Percentiles rank a stretch among this genome's conserved stretches.
phyloP scores from a whole-genome alignment of 192 early-diverging fungal genomes.

The Coemansia brasiliensis region DNA sequence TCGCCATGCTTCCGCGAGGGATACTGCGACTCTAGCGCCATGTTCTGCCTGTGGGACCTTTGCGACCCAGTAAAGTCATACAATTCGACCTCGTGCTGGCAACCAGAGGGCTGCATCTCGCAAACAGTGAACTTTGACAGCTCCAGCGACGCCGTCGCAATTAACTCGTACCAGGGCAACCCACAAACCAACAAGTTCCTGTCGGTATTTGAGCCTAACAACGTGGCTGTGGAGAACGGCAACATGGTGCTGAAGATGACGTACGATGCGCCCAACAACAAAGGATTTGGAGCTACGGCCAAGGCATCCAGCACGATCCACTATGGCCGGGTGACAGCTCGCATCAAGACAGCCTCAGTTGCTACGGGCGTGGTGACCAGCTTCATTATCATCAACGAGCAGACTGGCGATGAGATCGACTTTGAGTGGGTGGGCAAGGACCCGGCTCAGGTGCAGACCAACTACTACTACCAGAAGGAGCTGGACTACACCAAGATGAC shows the following conservation, averaged over 20 bases:
- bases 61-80: constrained; percentile 51
- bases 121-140: constrained; percentile 37
- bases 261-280: constrained; percentile 45
- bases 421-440: constrained; percentile 66
- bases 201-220: constrained; percentile 45
- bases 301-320: constrained; percentile 49
- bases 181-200: constrained; percentile 48
- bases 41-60: constrained; percentile 48
- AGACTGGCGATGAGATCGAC: constrained; percentile 67
- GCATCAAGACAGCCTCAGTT: constrained; percentile 57
- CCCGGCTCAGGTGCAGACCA: constrained; percentile 60
- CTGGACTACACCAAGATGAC: constrained; percentile 60
- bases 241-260: constrained; percentile 38
- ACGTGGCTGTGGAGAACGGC: constrained; percentile 16
- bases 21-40: constrained; percentile 46
- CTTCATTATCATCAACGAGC: constrained; percentile 56
- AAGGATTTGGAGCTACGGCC: constrained; percentile 63
- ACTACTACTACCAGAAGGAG: constrained; percentile 60
- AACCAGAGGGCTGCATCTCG: constrained; percentile 34
- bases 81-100: constrained; percentile 48
- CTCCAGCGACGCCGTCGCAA: constrained; percentile 24
- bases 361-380: constrained; percentile 60
- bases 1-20: constrained; percentile 56
- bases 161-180: constrained; percentile 31
- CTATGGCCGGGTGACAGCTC: constrained; percentile 61